A percentile compares a stretch with the other conserved stretches of the same genome.
phyloP scores from a whole-genome alignment of 1,284 basidiomycete species.

The Pholiota adiposa region DNA sequence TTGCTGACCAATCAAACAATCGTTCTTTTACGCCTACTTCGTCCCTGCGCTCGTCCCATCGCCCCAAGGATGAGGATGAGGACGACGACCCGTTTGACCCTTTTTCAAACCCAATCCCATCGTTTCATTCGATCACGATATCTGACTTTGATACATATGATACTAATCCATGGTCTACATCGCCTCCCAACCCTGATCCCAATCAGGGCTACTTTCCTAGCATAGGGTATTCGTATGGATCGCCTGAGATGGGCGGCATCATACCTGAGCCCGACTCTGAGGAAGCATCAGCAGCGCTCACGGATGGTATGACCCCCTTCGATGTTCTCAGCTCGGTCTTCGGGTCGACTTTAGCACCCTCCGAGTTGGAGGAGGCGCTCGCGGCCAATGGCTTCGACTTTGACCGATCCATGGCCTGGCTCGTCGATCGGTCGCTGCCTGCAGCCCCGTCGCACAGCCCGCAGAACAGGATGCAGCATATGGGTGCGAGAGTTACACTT shows the following conservation, averaged over 20 bases:
- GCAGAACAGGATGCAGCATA: constrained; percentile 58
- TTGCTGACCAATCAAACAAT: constrained; percentile 71
- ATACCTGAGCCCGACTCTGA: constrained; percentile 49
- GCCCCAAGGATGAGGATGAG: constrained; percentile 60
- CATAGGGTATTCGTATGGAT: constrained; percentile 37
- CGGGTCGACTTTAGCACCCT: constrained; percentile 83
- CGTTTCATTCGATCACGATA: constrained; percentile 64
- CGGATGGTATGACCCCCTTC: constrained; percentile 94
- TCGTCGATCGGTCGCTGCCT: constrained; percentile 70
- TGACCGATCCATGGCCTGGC: constrained; percentile 91
- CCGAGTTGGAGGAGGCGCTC: constrained; percentile 93
- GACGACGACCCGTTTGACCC: constrained; percentile 81
- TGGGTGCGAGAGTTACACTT: constrained; percentile 66
- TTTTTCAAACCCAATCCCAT: constrained; percentile 54
- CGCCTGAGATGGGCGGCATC: constrained; percentile 32
- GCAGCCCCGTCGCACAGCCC: constrained; percentile 46
- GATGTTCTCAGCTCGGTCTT: constrained; percentile 96
- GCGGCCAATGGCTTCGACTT: constrained; percentile 91
- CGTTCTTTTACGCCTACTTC: constrained; percentile 56
- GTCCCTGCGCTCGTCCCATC: constrained; percentile 63
- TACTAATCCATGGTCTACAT: constrained; percentile 54
- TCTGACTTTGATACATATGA: constrained; percentile 69
- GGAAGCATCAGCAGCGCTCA: constrained; percentile 61
- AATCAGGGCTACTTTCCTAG: constrained; percentile 31
- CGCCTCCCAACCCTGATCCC: constrained; percentile 38